Evolutionary conservation across 306 rosid genomes (phyloP).

Genomic region (Hippophae rhamnoides): DNA sequence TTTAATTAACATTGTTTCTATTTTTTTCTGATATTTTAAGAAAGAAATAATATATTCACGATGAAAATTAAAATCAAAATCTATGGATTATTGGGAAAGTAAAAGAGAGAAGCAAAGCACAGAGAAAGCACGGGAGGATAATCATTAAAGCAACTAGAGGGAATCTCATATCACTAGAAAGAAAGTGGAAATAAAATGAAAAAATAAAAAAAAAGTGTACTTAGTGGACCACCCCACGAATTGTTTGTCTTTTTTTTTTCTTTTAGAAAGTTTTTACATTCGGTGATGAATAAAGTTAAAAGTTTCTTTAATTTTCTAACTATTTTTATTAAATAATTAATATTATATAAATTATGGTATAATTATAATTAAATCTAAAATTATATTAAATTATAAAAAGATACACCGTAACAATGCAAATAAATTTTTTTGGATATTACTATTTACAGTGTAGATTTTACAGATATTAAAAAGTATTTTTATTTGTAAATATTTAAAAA

Average conservation of each 20-base stretch:
- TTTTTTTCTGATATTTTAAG: neutral
- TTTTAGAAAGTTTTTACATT: neutral
- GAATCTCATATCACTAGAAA: slow-evolving; percentile 33
- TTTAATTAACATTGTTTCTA: too few species aligned
- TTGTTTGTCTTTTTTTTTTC: slow-evolving; percentile 6
- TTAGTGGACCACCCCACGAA: slow-evolving; percentile 45
- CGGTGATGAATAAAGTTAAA: too few species aligned
- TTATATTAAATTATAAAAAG: neutral
- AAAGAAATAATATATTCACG: neutral
- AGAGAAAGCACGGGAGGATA: slow-evolving; percentile 21
- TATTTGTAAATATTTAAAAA: too few species aligned
- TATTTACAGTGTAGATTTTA: too few species aligned
- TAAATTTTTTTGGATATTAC: too few species aligned
- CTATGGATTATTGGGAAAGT: slow-evolving; percentile 53
- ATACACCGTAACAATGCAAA: too few species aligned
- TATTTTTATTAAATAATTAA: too few species aligned
- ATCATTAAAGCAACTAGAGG: slow-evolving; percentile 29
- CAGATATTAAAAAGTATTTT: too few species aligned
- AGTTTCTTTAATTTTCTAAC: too few species aligned
- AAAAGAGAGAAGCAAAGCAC: slow-evolving; percentile 23
- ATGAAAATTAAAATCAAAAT: slow-evolving; percentile 2
- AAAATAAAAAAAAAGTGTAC: neutral
- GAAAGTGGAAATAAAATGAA: too few species aligned
- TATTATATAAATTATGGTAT: too few species aligned
- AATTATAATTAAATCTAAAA: too few species aligned